phyloP scores from a whole-genome alignment of 1,284 basidiomycete species.

The Marasmius oreades region DNA sequence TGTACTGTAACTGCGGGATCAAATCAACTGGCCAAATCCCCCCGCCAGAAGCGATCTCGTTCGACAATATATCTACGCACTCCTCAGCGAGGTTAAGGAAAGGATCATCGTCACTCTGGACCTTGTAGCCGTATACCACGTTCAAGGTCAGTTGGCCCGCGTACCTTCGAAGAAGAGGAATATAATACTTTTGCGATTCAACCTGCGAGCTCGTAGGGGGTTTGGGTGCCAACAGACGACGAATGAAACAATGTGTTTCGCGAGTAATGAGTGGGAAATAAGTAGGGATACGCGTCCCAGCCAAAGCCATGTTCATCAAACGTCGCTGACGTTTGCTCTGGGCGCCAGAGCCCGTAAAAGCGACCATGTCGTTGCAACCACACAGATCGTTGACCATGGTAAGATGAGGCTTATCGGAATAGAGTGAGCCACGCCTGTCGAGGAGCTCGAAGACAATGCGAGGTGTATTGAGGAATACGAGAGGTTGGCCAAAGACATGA shows the following conservation, averaged over 20 bases:
- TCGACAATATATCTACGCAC: constrained; percentile 54
- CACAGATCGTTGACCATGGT: constrained; percentile 68
- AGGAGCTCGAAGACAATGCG: constrained; percentile 59
- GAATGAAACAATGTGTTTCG: constrained; percentile 49
- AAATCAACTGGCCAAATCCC: constrained; percentile 70
- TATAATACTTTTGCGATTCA: constrained; percentile 7
- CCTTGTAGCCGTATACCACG: constrained; percentile 65
- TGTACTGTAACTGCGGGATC: constrained; percentile 38
- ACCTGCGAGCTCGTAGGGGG: constrained; percentile 37
- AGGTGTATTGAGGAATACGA: constrained; percentile 62
- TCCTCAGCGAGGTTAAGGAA: constrained; percentile 61
- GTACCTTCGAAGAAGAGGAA: constrained; percentile 36
- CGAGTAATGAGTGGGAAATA: constrained; percentile 59
- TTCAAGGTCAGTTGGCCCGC: constrained; percentile 59
- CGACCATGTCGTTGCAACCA: constrained; percentile 71
- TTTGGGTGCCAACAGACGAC: constrained; percentile 38
- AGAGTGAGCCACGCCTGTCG: constrained; percentile 64
- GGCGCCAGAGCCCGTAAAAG: constrained; percentile 65
- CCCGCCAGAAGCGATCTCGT: constrained; percentile 59
- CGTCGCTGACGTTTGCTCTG: constrained; percentile 60
- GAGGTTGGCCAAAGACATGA: constrained; percentile 59
- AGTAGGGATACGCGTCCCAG: constrained; percentile 42
- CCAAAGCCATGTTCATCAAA: constrained; percentile 62
- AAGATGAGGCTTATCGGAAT: constrained; percentile 66
- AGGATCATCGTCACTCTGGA: constrained; percentile 45